These are phyloP conservation scores for Lupinus albus DNA, from an alignment of 306 rosid genomes.

Conservation along the genomic window DNA sequence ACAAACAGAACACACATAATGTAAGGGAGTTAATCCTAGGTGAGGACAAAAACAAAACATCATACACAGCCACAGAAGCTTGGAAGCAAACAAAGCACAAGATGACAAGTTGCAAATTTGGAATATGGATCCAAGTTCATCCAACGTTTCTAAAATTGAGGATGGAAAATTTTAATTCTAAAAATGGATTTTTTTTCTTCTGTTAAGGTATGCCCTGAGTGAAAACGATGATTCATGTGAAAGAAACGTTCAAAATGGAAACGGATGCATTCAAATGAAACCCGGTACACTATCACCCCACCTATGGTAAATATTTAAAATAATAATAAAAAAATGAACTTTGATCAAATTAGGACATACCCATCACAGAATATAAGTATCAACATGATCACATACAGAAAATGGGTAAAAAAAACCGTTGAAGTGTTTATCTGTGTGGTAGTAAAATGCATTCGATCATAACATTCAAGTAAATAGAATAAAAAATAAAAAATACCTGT, in stretches of 20 bases:
- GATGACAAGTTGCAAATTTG: slow-evolving; percentile 39
- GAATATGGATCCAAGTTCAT: slow-evolving; percentile 44
- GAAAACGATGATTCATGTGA: slow-evolving; percentile 9
- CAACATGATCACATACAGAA: slow-evolving; percentile 27
- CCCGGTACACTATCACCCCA: slow-evolving; percentile 18
- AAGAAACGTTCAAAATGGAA: neutral
- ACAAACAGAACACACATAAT: slow-evolving; percentile 26
- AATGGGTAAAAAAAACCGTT: neutral
- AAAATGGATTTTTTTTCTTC: too few relatives aligned
- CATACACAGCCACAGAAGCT: slow-evolving; percentile 18
- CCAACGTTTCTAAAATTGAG: slow-evolving; percentile 23
- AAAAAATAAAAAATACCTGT: slow-evolving; percentile 43
- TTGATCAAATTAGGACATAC: slow-evolving; percentile 27
- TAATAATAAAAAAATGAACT: slow-evolving; percentile 19
- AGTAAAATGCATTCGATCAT: slow-evolving; percentile 13
- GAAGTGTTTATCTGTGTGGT: neutral
- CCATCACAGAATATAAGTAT: slow-evolving; percentile 25
- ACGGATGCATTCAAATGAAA: too few relatives aligned
- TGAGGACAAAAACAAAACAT: slow-evolving; percentile 25
- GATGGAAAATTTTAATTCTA: neutral
- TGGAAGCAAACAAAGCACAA: slow-evolving; percentile 41
- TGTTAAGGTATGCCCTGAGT: slow-evolving; percentile 37
- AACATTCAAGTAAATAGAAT: slow-evolving; percentile 8
- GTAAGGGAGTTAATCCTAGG: neutral
- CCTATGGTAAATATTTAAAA: neutral